Base-by-base conservation (phyloP, 179 eudicot species). In the Spinacia oleracea region DNA sequence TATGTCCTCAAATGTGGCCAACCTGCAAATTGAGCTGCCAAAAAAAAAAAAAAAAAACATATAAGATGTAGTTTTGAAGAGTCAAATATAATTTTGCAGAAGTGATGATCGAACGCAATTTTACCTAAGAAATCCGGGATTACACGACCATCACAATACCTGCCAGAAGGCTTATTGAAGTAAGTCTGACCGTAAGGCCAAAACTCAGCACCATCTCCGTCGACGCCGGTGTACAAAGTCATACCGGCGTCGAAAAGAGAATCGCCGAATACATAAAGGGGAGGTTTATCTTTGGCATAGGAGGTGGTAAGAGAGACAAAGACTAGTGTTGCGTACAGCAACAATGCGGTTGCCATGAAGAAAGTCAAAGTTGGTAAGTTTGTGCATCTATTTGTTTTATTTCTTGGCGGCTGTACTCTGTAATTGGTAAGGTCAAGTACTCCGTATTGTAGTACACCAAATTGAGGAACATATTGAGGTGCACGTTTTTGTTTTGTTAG, bases 111-210 rank as follows among this genome's bases (percentile, higher is more conserved):
- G 9, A 45, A 45, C 10, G 2, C 53, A 15, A 50, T 12, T 2
- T 18, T 78, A 85, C 87, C 87, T 18, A 84, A 60, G 68, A 87
- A 84, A 76, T 87, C 89, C 20, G 89, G 89, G 42, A 87, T 81
- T 34, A 84, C 75, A 4, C 89, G 86, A 53, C 87, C 89, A 29
- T 87, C 84, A 42, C 77, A 80, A 76, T 80, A 84, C 12, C 89
- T 74, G 1, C 89, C 89, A 21, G 87, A 76, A 35, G 89, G 87
- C 35, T 74, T 74, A 2, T 70, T 76, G 66, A 84, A 87, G 78
- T 65, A 87, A 18, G 87, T 84, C 51, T 80, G 81, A n/a, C 89
- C 89, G 27, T 87, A 84, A 11, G 89, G 89, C 83, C 77, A 82
- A 69, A 45, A 77, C 64, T 80, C 82, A 9, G 87, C 85, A 7